Evolutionary conservation across 345 rosid genomes (phyloP), one percentile per base, ranked within the genome.

Genomic region (Citrus reticulata): DNA sequence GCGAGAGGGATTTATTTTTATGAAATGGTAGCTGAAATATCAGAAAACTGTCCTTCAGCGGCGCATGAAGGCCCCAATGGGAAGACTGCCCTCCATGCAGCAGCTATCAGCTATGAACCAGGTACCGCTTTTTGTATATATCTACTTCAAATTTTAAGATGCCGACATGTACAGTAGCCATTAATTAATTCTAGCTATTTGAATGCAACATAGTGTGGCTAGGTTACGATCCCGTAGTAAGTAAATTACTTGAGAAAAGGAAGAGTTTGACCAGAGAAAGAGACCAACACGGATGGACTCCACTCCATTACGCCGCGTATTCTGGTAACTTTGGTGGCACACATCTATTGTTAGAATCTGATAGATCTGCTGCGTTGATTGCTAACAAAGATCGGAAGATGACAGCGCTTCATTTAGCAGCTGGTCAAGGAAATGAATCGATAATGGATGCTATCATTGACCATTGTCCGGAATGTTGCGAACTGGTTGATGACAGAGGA

Each of bases 341-440:
- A 37, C 40, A 24, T 25, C 7, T 27, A 7, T 10, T 75, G 25
- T 19, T 75, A 7, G 9, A 29, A 5, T n/a, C 2, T 22, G 60
- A 63, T 63, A 9, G 20, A 75, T 42, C 61, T 16, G 7, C 60
- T 9, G 60, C 60, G 0, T 42, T 27, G 29, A 61, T 75, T 4
- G 40, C 6, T 19, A 57, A 61, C 17, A 42, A 29, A 10, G 20
- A 11, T 10, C 29, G 78, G 22, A 62, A 62, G 42, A 74, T 74
- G 77, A 62, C 70, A 27, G 70, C 67, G 8, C 77, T 74, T 60
- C 77, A 74, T 74, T 13, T 74, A 13, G 77, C 68, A 25, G 68
- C 70, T 2, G 11, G 39, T 5, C 59, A 2, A 42, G 70, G 70
- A 0, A 0, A 29, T 30, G 8, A 6, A 37, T 37, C 0, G 4